Evolutionary conservation across 495 filamentous ascomycete species (phyloP).

Genomic region (Amphirosellinia nigrospora): DNA sequence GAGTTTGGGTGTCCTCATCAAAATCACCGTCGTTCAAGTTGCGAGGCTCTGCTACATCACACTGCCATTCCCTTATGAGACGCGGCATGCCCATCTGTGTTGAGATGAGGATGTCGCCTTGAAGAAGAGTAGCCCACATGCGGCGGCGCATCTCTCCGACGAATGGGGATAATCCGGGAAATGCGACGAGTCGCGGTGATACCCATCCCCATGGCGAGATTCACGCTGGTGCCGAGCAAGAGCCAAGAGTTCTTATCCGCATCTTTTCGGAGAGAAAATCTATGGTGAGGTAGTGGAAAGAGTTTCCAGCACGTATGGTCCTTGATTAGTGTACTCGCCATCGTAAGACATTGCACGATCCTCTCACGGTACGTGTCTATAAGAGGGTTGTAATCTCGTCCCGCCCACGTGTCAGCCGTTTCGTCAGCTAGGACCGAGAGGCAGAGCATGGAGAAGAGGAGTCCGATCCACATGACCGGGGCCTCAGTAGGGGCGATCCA

Average conservation of each 20-base stretch:
- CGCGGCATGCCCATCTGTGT: slow-evolving; percentile 56
- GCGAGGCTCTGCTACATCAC: slow-evolving; percentile 49
- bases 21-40: slow-evolving; percentile 55
- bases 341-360: slow-evolving; percentile 43
- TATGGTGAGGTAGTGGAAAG: slow-evolving; percentile 41
- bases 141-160: slow-evolving; percentile 52
- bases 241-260: slow-evolving; percentile 44
- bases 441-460: slow-evolving; percentile 42
- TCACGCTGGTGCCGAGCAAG: slow-evolving; percentile 42
- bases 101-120: slow-evolving; percentile 47
- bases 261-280: slow-evolving; percentile 43
- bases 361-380: slow-evolving; percentile 30
- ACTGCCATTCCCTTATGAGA: slow-evolving; percentile 51
- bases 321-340: slow-evolving; percentile 50
- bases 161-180: slow-evolving; percentile 42
- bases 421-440: slow-evolving; percentile 23
- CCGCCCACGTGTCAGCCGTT: slow-evolving; percentile 5
- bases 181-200: slow-evolving; percentile 47
- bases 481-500: slow-evolving; percentile 34
- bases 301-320: slow-evolving; percentile 48
- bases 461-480: slow-evolving; percentile 43
- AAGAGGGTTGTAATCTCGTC: background rate
- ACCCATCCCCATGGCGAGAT: slow-evolving; percentile 49
- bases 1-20: slow-evolving; percentile 40
- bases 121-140: slow-evolving; percentile 46